Evolutionary conservation across 2,329 filamentous ascomycete genomes (phyloP), one percentile per base, ranked within the genome.

Genomic region (Aspergillus aculeatus): DNA sequence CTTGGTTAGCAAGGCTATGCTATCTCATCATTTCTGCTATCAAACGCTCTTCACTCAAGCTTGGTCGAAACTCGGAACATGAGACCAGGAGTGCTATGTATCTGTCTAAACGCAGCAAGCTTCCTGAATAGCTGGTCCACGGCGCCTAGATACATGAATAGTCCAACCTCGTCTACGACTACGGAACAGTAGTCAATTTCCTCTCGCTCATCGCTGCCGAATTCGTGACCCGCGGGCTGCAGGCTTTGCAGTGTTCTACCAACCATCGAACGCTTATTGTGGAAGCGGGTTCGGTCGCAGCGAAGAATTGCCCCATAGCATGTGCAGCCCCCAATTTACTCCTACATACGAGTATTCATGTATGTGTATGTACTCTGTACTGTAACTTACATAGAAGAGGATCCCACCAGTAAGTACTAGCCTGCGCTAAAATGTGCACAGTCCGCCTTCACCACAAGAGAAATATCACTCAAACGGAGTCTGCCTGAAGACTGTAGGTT

Each of bases 371-470:
- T 29, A 26, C 24, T 47, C 21, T n/a, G 41, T 54, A 35, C 5
- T 35, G 11, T 35, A 16, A 16, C 12, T 12, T 35, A 35, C 14
- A 48, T 55, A 41, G 41, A 47, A 56, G 23, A 38, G 38, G 31
- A 49, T 48, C 47, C 54, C 47, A 41, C 44, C 47, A 50, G 26
- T 56, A 56, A 48, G 32, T 38, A 49, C 24, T 51, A 58, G 53
- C 12, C 49, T 48, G 52, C 59, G 31, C 52, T 60, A 57, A 57
- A 10, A 35, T 57, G 60, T 62, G 58, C 61, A 61, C 61, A 56
- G 59, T 57, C 55, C 62, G 55, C 55, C 54, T 60, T 57, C 61
- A 61, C 60, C 57, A 59, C n/a, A 53, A 11, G 26, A 44, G 23
- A 31, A 49, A 14, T n/a, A 16, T 19, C 16, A 41, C 51, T 21